Evolutionary conservation across 257 asterid genomes (phyloP).

Genomic region (Plantago major): DNA sequence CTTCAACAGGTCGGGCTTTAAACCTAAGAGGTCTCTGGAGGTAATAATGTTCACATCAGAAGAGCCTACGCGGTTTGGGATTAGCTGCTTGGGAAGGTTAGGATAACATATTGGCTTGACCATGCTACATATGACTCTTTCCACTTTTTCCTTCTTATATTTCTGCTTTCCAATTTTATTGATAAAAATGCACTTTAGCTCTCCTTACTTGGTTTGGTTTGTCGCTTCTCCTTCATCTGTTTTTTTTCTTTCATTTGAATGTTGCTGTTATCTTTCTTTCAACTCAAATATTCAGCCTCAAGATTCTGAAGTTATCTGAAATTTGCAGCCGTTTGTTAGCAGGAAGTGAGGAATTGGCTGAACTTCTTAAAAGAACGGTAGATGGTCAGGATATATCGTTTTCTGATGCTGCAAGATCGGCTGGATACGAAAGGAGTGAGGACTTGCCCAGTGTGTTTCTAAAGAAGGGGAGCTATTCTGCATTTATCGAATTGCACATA

Average conservation of each 20-base stretch:
- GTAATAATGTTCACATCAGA: slow-evolving; percentile 98
- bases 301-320: slow-evolving; percentile 27
- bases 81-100: slow-evolving; percentile 97
- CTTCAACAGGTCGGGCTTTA: slow-evolving; percentile 63
- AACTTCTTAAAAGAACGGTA: slow-evolving; percentile 55
- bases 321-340: slow-evolving; percentile 82
- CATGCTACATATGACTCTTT: background rate
- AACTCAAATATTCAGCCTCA: background rate
- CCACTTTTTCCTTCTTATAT: background rate
- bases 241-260: background rate
- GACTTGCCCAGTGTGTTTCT: slow-evolving; percentile 61
- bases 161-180: background rate
- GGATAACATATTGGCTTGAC: background rate
- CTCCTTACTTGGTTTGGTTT: background rate
- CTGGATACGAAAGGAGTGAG: slow-evolving; percentile 50
- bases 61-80: slow-evolving; percentile 97
- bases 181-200: background rate
- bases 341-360: slow-evolving; percentile 61
- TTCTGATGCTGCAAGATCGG: slow-evolving; percentile 70
- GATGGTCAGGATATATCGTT: slow-evolving; percentile 61
- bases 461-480: slow-evolving; percentile 66
- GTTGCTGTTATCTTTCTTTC: background rate
- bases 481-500: slow-evolving; percentile 82
- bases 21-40: slow-evolving; percentile 84
- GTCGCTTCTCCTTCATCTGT: background rate